Percentiles rank a stretch among this genome's conserved stretches.
Evolutionary conservation across 164 flowering plant species (phyloP).

Genomic region (Aristolochia contorta): DNA sequence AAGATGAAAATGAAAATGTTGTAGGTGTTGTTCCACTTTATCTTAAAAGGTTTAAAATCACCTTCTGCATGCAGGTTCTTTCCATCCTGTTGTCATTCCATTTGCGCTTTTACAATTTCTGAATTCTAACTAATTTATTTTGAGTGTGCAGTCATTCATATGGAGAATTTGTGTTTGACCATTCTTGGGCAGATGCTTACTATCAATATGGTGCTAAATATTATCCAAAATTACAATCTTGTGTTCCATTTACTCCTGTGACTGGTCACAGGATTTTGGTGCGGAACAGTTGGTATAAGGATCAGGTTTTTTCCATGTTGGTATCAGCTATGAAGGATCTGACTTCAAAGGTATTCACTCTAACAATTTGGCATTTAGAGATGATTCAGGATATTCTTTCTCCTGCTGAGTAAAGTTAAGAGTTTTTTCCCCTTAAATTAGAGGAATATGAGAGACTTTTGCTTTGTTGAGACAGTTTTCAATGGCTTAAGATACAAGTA

Average conservation of each 20-base stretch:
- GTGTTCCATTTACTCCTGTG: conserved; percentile 96
- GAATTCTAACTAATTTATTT: conserved; percentile 7
- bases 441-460: too few species aligned
- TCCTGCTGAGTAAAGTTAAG: too few species aligned
- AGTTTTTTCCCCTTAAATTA: too few species aligned
- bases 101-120: conserved; percentile 10
- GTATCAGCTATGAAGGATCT: conserved; percentile 62
- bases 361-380: too few species aligned
- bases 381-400: too few species aligned
- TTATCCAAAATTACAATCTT: conserved; percentile 84
- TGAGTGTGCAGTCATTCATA: conserved; percentile 75
- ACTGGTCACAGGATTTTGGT: conserved; percentile 83
- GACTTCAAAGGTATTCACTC: conserved; percentile 59
- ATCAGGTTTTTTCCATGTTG: conserved; percentile 66
- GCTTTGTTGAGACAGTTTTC: too few species aligned
- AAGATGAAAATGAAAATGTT: conserved; percentile 53
- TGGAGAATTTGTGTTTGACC: conserved; percentile 96
- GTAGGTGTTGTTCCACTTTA: conserved; percentile 91
- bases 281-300: conserved; percentile 47
- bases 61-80: conserved; percentile 1
- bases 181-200: conserved; percentile 96
- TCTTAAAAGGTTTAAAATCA: conserved; percentile 72
- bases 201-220: conserved; percentile 65
- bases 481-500: too few species aligned
- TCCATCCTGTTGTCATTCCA: background rate